A percentile compares a stretch with the other conserved stretches of the same genome.
Conservation (phyloP, 345 rosid species). For the Salix arbutifolia region DNA sequence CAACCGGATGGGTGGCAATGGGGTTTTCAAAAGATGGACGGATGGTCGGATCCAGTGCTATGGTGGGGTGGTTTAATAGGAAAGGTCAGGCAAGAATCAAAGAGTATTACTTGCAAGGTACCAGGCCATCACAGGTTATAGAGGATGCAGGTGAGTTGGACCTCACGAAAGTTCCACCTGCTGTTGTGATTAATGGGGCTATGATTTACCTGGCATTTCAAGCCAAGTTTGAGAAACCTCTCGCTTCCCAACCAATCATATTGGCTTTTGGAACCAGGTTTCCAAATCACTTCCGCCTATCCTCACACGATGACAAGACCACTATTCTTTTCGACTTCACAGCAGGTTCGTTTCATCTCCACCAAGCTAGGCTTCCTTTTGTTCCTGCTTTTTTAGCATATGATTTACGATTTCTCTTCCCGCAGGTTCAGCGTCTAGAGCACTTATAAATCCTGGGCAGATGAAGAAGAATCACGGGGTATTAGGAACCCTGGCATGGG, state of each 20-base stretch:
- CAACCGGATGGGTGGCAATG: slow-evolving; percentile 88
- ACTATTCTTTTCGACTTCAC: slow-evolving; percentile 63
- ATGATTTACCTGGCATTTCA: slow-evolving; percentile 77
- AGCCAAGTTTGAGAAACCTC: slow-evolving; percentile 47
- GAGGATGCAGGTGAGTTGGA: slow-evolving; percentile 73
- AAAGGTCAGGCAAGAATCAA: slow-evolving; percentile 71
- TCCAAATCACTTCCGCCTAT: slow-evolving; percentile 50
- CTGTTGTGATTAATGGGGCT: slow-evolving; percentile 66
- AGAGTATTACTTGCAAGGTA: slow-evolving; percentile 74
- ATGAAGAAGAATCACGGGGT: slow-evolving; percentile 69
- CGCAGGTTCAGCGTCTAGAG: slow-evolving; percentile 40
- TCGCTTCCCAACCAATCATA: slow-evolving; percentile 55
- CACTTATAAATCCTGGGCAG: slow-evolving; percentile 28
- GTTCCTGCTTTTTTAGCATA: not conserved
- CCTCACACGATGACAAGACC: slow-evolving; percentile 66
- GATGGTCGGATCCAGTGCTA: slow-evolving; percentile 90
- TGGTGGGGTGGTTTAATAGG: slow-evolving; percentile 79
- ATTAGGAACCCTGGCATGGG: slow-evolving; percentile 73
- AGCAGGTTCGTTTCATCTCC: slow-evolving; percentile 37
- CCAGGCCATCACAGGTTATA: slow-evolving; percentile 50
- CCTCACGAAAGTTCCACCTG: slow-evolving; percentile 61
- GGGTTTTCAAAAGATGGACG: slow-evolving; percentile 84
- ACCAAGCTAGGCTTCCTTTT: not conserved
- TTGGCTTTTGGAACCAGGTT: slow-evolving; percentile 59
- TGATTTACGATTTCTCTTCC: not conserved